Base-by-base conservation (phyloP, 345 rosid genomes). In the Arabis alpina region DNA sequence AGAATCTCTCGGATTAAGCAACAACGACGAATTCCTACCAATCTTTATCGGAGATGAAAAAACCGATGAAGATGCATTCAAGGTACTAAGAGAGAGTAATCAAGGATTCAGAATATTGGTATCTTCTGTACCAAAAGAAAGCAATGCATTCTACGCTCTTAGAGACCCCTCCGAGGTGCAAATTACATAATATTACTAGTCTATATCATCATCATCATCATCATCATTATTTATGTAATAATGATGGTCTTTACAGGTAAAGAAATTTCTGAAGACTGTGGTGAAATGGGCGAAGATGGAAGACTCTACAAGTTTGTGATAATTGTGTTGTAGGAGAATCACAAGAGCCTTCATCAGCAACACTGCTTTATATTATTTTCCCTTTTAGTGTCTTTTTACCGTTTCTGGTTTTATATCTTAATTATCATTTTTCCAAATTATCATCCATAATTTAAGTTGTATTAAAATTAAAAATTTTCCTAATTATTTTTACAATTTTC, bases 11-110 rank as follows among this genome's bases (percentile, higher is more conserved):
- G 99, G 93, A 9, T 71, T 95, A 64, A 81, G 81, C 49, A 74
- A 83, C 61, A 60, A 76, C 6, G 87, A 87, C 4, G 90, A 89
- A 53, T 92, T 88, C 61, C 90, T 95, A 36, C 94, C 99, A 7
- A 83, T 95, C 56, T 92, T 78, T 15, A 87, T 95, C 2, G 98
- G 99, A 19, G 99, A 95, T 64, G 99, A 95, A 66, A 84, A 61
- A 61, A 82, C 86, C 0, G 99, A 94, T 77, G 99, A 94, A 70
- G 98, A 94, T 72, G 99, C 98, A 27, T 92, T 95, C 76, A 92
- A 89, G 89, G 88, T 88, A 19, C 71, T 94, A 6, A 71, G 88
- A 10, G 79, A 88, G 5, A 76, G 83, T 42, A 82, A 82, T 6
- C 71, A 54, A 50, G 99, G 99, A 4, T 89, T 74, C 71, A 98